phyloP scores from a whole-genome alignment of 2,329 filamentous ascomycete species.

The Pyrenophora graminea region DNA sequence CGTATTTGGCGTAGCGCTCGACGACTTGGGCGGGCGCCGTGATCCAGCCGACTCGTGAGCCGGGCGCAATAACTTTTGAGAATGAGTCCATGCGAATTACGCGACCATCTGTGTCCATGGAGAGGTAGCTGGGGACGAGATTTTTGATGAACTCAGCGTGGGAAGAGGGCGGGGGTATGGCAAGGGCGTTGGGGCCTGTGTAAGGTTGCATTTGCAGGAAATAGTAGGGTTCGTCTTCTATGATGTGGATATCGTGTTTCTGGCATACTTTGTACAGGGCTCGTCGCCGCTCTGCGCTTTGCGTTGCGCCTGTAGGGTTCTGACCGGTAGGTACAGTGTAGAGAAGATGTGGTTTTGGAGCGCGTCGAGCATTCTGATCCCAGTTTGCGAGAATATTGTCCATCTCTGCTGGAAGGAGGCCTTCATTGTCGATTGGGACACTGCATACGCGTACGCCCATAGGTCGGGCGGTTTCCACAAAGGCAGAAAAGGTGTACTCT shows the following conservation, averaged over 20 bases:
- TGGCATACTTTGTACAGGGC: slow-evolving; percentile 78
- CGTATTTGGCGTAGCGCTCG: slow-evolving; percentile 79
- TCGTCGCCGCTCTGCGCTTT: slow-evolving; percentile 67
- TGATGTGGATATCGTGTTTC: slow-evolving; percentile 82
- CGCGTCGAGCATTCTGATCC: slow-evolving; percentile 60
- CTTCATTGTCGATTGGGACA: slow-evolving; percentile 68
- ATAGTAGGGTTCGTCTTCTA: slow-evolving; percentile 95
- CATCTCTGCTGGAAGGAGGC: slow-evolving; percentile 64
- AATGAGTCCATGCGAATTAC: slow-evolving; percentile 92
- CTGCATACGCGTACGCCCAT: slow-evolving; percentile 65
- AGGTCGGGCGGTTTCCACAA: slow-evolving; percentile 67
- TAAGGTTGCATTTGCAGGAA: slow-evolving; percentile 88
- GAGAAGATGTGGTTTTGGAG: slow-evolving; percentile 67
- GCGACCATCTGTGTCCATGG: slow-evolving; percentile 82
- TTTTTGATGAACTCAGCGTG: slow-evolving; percentile 74
- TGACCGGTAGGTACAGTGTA: slow-evolving; percentile 82
- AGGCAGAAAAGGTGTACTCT: slow-evolving; percentile 86
- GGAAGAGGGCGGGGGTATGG: slow-evolving; percentile 60
- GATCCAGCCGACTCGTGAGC: slow-evolving; percentile 83
- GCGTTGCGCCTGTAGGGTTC: slow-evolving; percentile 88
- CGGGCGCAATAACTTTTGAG: slow-evolving; percentile 86
- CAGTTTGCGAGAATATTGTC: slow-evolving; percentile 68
- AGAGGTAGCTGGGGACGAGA: slow-evolving; percentile 75
- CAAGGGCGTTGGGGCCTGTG: slow-evolving; percentile 57
- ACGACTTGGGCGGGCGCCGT: slow-evolving; percentile 84